Evolutionary conservation across 1,284 basidiomycete genomes (phyloP).

Genomic region (Tilletia horrida): DNA sequence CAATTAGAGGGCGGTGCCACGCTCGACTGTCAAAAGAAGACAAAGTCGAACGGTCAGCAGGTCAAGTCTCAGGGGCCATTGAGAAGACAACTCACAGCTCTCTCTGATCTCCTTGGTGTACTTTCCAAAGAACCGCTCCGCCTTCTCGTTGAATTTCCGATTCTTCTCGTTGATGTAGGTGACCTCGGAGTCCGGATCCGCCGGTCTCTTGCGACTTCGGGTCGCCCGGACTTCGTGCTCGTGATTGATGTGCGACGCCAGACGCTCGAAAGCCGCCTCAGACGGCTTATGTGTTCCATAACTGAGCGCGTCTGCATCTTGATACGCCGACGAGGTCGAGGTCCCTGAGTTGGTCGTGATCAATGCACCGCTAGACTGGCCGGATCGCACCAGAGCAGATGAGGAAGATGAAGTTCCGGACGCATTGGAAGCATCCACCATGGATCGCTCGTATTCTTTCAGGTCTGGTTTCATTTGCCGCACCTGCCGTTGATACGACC

Average conservation of each 20-base stretch:
- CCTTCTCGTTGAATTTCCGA: slow-evolving; percentile 98
- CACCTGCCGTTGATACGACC: slow-evolving; percentile 85
- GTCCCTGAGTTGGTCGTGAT: slow-evolving; percentile 9
- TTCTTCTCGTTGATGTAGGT: slow-evolving; percentile 99
- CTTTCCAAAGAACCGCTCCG: slow-evolving; percentile 94
- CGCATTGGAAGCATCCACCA: not conserved
- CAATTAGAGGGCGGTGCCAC: not conserved
- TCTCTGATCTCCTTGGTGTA: slow-evolving; percentile 73
- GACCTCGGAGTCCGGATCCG: slow-evolving; percentile 89
- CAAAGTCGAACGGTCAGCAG: not conserved
- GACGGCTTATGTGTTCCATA: slow-evolving; percentile 91
- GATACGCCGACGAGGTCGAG: slow-evolving; percentile 3
- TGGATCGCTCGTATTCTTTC: slow-evolving; percentile 67
- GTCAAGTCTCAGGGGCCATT: not conserved
- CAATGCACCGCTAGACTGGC: not conserved
- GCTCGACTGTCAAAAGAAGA: slow-evolving; percentile 12
- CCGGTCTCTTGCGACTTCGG: slow-evolving; percentile 77
- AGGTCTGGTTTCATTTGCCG: slow-evolving; percentile 81
- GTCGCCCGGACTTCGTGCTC: slow-evolving; percentile 70
- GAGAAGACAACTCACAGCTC: slow-evolving; percentile 31
- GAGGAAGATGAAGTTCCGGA: slow-evolving; percentile 1
- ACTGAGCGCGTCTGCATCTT: slow-evolving; percentile 62
- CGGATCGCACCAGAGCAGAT: slow-evolving; percentile 1
- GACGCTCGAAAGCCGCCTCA: slow-evolving; percentile 89
- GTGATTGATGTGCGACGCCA: slow-evolving; percentile 84